Evolutionary conservation across 2,329 filamentous ascomycete genomes (phyloP).

Genomic region (Ophiobolus disseminans): DNA sequence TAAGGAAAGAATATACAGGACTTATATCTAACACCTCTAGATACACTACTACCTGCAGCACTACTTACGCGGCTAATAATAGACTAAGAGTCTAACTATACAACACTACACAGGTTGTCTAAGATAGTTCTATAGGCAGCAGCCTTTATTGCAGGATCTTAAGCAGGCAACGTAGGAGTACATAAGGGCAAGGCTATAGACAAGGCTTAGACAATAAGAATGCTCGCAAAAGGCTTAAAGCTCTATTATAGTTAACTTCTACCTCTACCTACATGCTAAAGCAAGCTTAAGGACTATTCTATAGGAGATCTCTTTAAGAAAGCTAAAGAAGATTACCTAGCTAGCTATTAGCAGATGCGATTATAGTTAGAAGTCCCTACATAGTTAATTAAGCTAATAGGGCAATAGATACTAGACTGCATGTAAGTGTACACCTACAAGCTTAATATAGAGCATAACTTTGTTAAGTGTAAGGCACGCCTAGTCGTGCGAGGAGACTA

Average conservation of each 20-base stretch:
- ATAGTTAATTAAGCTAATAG: not conserved
- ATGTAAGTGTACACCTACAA: constrained; percentile 14
- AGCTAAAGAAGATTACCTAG: not conserved
- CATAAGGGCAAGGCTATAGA: constrained; percentile 1
- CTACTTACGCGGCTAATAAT: not conserved
- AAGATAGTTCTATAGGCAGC: constrained; percentile 2
- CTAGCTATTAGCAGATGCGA: not conserved
- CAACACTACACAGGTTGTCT: not conserved
- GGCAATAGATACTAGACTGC: constrained; percentile 6
- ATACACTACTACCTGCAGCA: not conserved
- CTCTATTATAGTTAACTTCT: constrained; percentile 2
- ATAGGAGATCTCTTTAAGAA: not conserved
- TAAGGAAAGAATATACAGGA: not conserved
- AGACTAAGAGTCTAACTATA: no score
- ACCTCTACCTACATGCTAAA: not conserved
- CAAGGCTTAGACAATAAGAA: constrained; percentile 4
- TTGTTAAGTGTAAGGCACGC: constrained; percentile 17
- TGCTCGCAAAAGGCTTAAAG: constrained; percentile 1
- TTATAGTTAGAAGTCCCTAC: not conserved
- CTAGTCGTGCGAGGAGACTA: constrained; percentile 20
- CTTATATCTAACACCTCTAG: not conserved
- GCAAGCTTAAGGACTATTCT: not conserved
- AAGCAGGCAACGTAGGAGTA: not conserved
- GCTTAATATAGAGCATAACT: constrained; percentile 5
- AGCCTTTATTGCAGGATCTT: constrained; percentile 3